Evolutionary conservation across 2,329 filamentous ascomycete genomes (phyloP), one percentile per base, ranked within the genome.

Genomic region (Fusarium multiceps): DNA sequence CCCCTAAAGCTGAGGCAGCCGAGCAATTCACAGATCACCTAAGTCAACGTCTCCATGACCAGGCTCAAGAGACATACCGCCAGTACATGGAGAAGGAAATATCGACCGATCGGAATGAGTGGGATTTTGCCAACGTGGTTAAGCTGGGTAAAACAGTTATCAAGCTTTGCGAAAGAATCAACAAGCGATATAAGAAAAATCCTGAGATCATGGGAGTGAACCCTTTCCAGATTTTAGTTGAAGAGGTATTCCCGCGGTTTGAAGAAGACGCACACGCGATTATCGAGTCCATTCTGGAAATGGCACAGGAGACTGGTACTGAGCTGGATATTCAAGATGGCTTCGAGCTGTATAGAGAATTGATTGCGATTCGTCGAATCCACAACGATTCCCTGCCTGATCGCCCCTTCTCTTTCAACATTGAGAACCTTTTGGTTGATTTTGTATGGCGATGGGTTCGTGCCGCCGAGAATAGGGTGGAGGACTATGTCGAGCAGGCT

Each of bases 361-460:
- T 99, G 59, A 90, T 95, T 21, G 91, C 92, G 70, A 93, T 98
- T 65, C 91, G 96, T 30, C 86, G 88, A 34, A 93, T 97, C 27
- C 94, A 98, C 78, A 85, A 87, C 10, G 87, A 92, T 67, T 90
- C 89, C 23, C 85, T 98, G 20, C 93, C 93, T 0, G 85, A 85
- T 70, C 84, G 89, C 64, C 88, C 89, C 2, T 99, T 98, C 78
- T 90, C 90, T 7, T 98, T 98, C 78, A 90, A 94, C 70, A 88
- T 99, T 45, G 96, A 99, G 80, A 88, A 90, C 43, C 83, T 97
- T 18, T 85, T 99, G 20, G 92, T 94, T 66, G 91, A 93, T 37
- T 99, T 98, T 78, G 96, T 98, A 8, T 98, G 94, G 94, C 90
- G 93, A 62, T 99, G 94, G 94, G 93, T 99, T 68, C 86, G 88